phyloP scores from a whole-genome alignment of 2,329 filamentous ascomycete genomes.

The Diaporthe ampelina region DNA sequence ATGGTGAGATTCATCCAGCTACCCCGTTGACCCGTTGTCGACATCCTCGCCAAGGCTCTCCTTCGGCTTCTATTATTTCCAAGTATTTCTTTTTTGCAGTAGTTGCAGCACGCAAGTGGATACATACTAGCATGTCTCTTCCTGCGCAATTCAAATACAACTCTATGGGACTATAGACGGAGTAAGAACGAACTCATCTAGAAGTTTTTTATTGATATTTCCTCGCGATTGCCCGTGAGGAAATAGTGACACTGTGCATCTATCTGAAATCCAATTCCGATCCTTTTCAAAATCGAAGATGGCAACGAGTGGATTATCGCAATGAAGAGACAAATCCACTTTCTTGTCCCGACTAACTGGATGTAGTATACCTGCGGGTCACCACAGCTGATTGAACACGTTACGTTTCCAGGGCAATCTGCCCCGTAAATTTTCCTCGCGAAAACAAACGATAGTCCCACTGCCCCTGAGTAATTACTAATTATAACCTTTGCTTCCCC shows the following conservation, averaged over 20 bases:
- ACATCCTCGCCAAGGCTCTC: too few species aligned
- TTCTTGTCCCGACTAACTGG: background rate
- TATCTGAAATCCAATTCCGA: background rate
- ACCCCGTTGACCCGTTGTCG: too few species aligned
- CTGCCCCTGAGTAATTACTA: constrained; percentile 31
- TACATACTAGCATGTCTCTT: background rate
- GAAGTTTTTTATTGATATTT: background rate
- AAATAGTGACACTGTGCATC: background rate
- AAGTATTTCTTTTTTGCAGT: background rate
- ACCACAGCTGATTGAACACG: background rate
- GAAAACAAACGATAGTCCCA: background rate
- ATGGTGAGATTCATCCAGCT: too few species aligned
- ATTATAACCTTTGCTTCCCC: constrained; percentile 9
- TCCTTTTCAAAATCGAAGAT: background rate
- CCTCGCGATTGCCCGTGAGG: background rate
- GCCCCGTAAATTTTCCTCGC: constrained; percentile 3
- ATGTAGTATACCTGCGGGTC: background rate
- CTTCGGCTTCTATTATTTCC: too few species aligned
- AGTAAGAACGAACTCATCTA: too few species aligned
- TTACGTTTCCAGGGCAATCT: constrained; percentile 14
- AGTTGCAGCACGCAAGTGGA: background rate
- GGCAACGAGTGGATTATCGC: too few species aligned
- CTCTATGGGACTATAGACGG: too few species aligned
- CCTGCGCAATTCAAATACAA: background rate
- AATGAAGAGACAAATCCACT: background rate